Percentiles rank a stretch among this genome's conserved stretches.
These are phyloP conservation scores for Cystobasidium ongulense DNA, from an alignment of 768 basidiomycete species.

Conservation along the genomic window DNA sequence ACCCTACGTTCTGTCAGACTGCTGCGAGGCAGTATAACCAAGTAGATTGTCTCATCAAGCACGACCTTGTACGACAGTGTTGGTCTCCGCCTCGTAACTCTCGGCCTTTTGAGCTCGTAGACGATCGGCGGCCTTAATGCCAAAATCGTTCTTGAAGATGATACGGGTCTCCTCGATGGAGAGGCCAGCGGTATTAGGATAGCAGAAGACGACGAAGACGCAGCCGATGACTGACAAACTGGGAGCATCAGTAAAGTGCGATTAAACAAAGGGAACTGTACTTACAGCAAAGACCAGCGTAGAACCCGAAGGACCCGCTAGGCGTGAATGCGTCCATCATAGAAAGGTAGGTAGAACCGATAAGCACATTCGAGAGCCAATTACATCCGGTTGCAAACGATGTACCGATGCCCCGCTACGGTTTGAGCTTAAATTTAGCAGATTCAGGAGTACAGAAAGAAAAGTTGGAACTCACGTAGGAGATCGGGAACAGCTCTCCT, in stretches of 20 bases:
- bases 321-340: constrained; percentile 54
- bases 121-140: constrained; percentile 35
- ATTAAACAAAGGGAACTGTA: background rate
- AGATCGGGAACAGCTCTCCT: constrained; percentile 70
- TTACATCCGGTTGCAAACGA: constrained; percentile 67
- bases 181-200: constrained; percentile 71
- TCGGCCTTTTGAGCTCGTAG: constrained; percentile 34
- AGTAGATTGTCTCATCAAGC: background rate
- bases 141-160: constrained; percentile 39
- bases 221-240: constrained; percentile 45
- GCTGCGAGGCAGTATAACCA: background rate
- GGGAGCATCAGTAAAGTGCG: background rate
- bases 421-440: constrained; percentile 44
- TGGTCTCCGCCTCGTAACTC: background rate
- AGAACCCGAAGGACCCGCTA: constrained; percentile 40
- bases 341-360: constrained; percentile 63
- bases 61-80: background rate
- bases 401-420: constrained; percentile 62
- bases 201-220: constrained; percentile 61
- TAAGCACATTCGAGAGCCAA: constrained; percentile 50
- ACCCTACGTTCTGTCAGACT: too few species aligned
- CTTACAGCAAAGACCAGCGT: constrained; percentile 34
- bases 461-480: constrained; percentile 43
- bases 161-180: constrained; percentile 44
- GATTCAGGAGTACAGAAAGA: background rate